Evolutionary conservation across 2,329 filamentous ascomycete genomes (phyloP).

Genomic region (Fusarium coffeatum): DNA sequence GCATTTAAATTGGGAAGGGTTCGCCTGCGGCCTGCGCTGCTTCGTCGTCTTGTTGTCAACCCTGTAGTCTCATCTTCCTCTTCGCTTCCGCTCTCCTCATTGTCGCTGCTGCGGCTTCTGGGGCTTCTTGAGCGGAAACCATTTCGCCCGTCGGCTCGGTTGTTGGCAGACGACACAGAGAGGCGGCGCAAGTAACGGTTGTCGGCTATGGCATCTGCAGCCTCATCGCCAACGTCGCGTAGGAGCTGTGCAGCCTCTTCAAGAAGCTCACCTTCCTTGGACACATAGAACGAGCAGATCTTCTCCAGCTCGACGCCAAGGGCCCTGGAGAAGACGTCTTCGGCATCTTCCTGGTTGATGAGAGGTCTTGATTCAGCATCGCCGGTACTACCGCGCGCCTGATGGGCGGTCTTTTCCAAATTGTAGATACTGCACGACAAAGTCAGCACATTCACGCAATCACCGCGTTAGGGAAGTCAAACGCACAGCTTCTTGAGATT

Average conservation of each 20-base stretch:
- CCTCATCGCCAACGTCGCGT: constrained; percentile 76
- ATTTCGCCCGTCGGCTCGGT: constrained; percentile 25
- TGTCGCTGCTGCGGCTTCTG: constrained; percentile 61
- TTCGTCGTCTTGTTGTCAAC: constrained; percentile 60
- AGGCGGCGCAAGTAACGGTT: constrained; percentile 52
- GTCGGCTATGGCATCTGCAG: constrained; percentile 65
- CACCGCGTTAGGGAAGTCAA: not conserved
- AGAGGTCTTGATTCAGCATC: constrained; percentile 90
- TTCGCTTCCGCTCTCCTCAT: constrained; percentile 74
- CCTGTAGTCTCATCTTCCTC: constrained; percentile 71
- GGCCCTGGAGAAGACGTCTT: constrained; percentile 82
- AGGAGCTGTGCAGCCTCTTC: constrained; percentile 83
- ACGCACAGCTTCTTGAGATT: constrained; percentile 97
- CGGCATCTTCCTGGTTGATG: constrained; percentile 78
- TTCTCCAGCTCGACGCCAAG: constrained; percentile 93
- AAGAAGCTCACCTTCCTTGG: constrained; percentile 89
- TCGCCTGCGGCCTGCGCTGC: constrained; percentile 55
- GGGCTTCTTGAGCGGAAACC: constrained; percentile 50
- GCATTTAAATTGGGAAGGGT: constrained; percentile 53
- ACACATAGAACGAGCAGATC: constrained; percentile 87
- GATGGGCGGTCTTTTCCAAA: constrained; percentile 86
- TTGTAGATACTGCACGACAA: constrained; percentile 82
- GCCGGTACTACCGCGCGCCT: constrained; percentile 59
- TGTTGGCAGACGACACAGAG: constrained; percentile 43
- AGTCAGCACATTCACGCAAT: constrained; percentile 7